These are phyloP conservation scores for Mortierella sp. DNA, from an alignment of 371 early-diverging fungal genomes.

Conservation along the genomic window DNA sequence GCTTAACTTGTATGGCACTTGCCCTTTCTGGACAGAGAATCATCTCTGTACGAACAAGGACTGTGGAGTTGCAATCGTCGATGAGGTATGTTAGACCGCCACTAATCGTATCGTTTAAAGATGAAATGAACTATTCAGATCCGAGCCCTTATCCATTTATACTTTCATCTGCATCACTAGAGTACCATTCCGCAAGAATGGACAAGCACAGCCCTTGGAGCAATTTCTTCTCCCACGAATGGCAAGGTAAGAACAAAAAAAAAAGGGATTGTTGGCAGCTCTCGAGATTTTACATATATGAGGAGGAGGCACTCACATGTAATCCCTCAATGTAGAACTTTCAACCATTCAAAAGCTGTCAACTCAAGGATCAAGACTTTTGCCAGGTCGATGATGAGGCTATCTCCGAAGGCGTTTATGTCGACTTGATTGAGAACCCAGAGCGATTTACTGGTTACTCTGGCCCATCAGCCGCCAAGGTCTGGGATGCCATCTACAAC, in stretches of 20 bases:
- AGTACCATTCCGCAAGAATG: conserved; percentile 42
- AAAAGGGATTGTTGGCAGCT: not conserved
- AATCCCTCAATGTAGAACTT: conserved; percentile 6
- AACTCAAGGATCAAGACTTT: conserved; percentile 54
- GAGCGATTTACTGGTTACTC: conserved; percentile 98
- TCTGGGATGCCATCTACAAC: conserved; percentile 96
- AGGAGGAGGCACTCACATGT: not conserved
- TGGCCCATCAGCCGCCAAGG: conserved; percentile 86
- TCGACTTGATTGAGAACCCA: conserved; percentile 92
- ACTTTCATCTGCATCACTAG: not conserved
- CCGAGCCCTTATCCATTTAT: not conserved
- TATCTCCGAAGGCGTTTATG: conserved; percentile 81
- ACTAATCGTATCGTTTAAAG: not conserved
- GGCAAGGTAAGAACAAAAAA: conserved; percentile 59
- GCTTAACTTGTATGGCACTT: conserved; percentile 91
- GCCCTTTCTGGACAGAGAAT: conserved; percentile 94
- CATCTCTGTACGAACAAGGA: conserved; percentile 86
- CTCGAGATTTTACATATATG: not conserved
- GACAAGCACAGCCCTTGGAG: conserved; percentile 67
- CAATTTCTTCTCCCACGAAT: conserved; percentile 63
- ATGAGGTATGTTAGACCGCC: conserved; percentile 64
- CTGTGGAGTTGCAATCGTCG: conserved; percentile 88
- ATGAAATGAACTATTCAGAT: not conserved
- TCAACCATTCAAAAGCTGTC: conserved; percentile 27
- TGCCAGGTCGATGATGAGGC: conserved; percentile 37